Conservation (phyloP, 225 moss, liverwort and hornwort species). For the Marchantia polymorpha region DNA sequence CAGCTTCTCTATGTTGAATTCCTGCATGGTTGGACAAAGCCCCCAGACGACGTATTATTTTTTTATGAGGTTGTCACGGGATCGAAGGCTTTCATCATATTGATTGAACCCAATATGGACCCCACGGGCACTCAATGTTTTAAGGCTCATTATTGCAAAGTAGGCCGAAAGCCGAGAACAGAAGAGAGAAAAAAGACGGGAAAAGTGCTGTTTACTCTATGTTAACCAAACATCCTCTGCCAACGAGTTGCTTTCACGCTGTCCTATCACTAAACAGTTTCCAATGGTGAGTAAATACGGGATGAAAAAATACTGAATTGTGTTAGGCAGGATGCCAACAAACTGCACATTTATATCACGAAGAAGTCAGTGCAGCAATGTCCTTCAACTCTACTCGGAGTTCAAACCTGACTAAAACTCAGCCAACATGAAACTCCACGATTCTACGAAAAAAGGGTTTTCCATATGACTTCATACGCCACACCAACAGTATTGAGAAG, state of each 20-base stretch:
- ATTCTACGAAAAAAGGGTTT: too few species aligned
- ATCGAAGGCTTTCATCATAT: not conserved
- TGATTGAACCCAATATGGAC: not conserved
- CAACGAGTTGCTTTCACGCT: not conserved
- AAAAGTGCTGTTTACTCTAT: too few species aligned
- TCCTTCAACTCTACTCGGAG: too few species aligned
- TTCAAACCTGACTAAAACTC: too few species aligned
- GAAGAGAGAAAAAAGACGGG: too few species aligned
- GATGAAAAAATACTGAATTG: not conserved
- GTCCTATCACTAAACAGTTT: not conserved
- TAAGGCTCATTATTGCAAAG: not conserved
- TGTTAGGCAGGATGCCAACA: too few species aligned
- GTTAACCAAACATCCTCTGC: not conserved
- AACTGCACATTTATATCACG: too few species aligned
- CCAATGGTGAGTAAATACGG: not conserved
- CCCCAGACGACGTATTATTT: too few species aligned
- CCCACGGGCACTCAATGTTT: not conserved
- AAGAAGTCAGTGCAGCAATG: too few species aligned
- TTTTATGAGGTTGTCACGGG: not conserved
- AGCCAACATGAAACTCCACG: not conserved
- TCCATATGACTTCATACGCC: too few species aligned
- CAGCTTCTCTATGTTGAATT: constrained; percentile 77
- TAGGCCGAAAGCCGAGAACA: not conserved
- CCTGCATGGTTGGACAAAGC: constrained; percentile 36
- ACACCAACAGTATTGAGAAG: not conserved